Base-by-base conservation (phyloP, 495 filamentous ascomycete genomes). In the Apodospora peruviana region DNA sequence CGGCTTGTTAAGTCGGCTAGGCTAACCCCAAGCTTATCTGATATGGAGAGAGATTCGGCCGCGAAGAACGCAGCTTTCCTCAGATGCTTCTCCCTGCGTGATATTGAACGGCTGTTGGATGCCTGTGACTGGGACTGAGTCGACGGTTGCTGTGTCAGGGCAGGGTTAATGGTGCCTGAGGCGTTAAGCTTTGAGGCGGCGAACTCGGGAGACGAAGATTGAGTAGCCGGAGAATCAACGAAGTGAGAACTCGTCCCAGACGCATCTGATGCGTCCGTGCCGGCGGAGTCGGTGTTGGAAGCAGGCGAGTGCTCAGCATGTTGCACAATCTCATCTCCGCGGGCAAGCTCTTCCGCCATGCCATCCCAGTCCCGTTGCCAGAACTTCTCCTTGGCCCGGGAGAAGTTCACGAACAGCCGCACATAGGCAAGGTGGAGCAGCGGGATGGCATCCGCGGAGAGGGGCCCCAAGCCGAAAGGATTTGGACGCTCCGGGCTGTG, bases 11-110 rank as follows among this genome's bases (percentile, higher is more conserved):
- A 83, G 51, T 95, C 86, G 5, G 88, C 86, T 62, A 90, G 95
- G 0, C 88, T 91, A 23, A 90, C 83, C 5, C 89, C 90, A 8
- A 93, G 73, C 57, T 86, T 90, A 61, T 95, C 87, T 11, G 90
- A 88, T 83, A 91, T 91, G 19, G 83, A 81, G 14, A 98, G 81
- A 1, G 93, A 94, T 64, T 96, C 90, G 10, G 90, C 91, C 0
- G 93, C 93, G 53, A 93, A 96, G 61, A 88, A 95, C 11, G 91
- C 93, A 12, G 93, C 93, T 69, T 91, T 93, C 22, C 93, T 86
- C 17, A 98, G 74, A 57, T 95, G 89, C 54, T 84, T 85, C 67
- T 98, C 93, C 2, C 91, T 83, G 27, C 67, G 71, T 27, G 65
- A 67, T 23, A 59, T 67, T 8, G 61, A 46, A 18, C 65, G 58